These are phyloP conservation scores for Letharia columbiana DNA, from an alignment of 495 filamentous ascomycete species.

Conservation along the genomic window DNA sequence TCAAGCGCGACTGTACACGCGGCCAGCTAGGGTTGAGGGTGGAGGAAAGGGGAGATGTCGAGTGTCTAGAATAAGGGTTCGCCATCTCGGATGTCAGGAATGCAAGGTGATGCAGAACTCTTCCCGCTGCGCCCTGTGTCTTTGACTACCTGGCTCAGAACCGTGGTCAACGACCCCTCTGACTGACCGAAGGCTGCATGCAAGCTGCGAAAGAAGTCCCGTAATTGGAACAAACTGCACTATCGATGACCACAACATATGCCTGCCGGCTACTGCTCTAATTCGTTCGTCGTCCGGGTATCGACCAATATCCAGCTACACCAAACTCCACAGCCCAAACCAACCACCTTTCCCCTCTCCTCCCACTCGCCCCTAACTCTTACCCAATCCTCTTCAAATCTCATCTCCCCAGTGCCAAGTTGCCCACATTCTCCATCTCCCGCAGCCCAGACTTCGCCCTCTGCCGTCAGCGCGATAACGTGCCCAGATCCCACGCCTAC, in stretches of 20 bases:
- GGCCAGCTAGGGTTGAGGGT: background rate
- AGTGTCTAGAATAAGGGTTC: background rate
- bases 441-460: conserved; percentile 44
- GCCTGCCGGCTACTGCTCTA: background rate
- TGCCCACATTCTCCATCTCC: conserved; percentile 53
- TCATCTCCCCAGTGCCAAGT: conserved; percentile 36
- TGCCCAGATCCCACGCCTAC: conserved; percentile 51
- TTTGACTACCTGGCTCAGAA: background rate
- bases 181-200: background rate
- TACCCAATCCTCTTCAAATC: conserved; percentile 20
- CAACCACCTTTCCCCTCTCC: conserved; percentile 12
- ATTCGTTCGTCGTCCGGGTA: background rate
- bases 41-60: background rate
- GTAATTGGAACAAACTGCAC: background rate
- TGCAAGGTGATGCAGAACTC: background rate
- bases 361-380: conserved; percentile 10
- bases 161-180: background rate
- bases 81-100: too few relatives aligned
- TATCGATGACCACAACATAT: background rate
- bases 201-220: background rate
- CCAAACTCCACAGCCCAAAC: conserved; percentile 15
- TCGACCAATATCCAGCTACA: conserved; percentile 16
- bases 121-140: background rate
- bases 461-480: conserved; percentile 44
- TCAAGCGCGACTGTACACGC: background rate